Evolutionary conservation across 1,284 basidiomycete species (phyloP).

Genomic region (Puccinia polysora): DNA sequence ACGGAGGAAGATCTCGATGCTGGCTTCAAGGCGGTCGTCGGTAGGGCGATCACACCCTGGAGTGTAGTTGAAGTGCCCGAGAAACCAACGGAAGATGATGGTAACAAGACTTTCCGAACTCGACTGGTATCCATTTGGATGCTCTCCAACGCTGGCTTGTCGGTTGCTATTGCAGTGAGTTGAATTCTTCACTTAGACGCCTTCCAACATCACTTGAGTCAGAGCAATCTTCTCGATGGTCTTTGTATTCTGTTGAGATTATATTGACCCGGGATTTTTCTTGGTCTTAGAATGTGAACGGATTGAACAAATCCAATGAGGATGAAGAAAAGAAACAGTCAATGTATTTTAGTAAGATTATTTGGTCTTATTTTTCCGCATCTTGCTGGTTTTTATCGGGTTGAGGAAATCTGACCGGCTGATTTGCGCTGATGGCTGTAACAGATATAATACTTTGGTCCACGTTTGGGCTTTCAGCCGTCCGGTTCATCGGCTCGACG

Average conservation of each 20-base stretch:
- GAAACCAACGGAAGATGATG: conserved; percentile 49
- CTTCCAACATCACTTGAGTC: background rate
- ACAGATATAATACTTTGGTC: conserved; percentile 42
- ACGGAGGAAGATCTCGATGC: conserved; percentile 80
- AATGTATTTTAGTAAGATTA: conserved; percentile 35
- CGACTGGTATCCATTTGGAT: conserved; percentile 53
- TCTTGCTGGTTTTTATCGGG: no score
- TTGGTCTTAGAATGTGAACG: conserved; percentile 43
- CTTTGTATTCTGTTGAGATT: no score
- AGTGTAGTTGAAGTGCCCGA: conserved; percentile 62
- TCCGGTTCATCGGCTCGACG: conserved; percentile 36
- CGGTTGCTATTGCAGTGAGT: conserved; percentile 42
- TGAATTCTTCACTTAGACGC: background rate
- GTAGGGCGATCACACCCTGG: conserved; percentile 79
- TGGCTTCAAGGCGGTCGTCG: conserved; percentile 89
- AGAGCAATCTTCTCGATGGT: no score
- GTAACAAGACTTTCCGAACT: conserved; percentile 54
- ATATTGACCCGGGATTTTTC: no score
- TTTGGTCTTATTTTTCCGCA: background rate
- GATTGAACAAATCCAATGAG: conserved; percentile 29
- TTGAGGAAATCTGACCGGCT: no score
- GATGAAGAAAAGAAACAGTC: conserved; percentile 44
- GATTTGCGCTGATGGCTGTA: background rate
- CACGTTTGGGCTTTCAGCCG: conserved; percentile 37
- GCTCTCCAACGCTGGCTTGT: conserved; percentile 33